Evolutionary conservation across 169 alveolate species (phyloP).

Genomic region (Eimeria maxima): DNA sequence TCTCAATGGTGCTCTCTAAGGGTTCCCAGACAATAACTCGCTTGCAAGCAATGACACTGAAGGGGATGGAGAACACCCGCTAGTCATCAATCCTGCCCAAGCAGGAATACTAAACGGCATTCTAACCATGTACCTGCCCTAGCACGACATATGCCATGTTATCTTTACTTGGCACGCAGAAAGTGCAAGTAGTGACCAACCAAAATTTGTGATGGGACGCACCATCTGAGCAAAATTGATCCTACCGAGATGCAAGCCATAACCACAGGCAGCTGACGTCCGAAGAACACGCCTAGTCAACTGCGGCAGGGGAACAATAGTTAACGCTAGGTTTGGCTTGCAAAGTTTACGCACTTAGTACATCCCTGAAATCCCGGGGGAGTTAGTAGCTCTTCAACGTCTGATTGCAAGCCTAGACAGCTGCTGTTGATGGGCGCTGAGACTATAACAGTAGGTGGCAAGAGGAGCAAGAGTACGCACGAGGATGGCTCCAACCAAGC

Average conservation of each 20-base stretch:
- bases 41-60: too few species aligned
- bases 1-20: not conserved
- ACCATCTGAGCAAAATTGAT: not conserved
- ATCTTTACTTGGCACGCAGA: not conserved
- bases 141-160: not conserved
- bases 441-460: too few species aligned
- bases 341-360: too few species aligned
- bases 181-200: not conserved
- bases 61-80: not conserved
- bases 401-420: too few species aligned
- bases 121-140: not conserved
- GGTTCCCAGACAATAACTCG: not conserved
- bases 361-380: too few species aligned
- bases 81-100: too few species aligned
- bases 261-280: not conserved
- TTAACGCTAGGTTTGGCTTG: too few species aligned
- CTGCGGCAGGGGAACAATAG: not conserved
- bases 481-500: too few species aligned
- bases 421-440: too few species aligned
- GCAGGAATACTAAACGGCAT: not conserved
- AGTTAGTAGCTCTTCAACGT: too few species aligned
- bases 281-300: not conserved
- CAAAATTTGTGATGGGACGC: not conserved
- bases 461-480: too few species aligned
- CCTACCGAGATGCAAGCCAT: not conserved